Conservation (phyloP, 257 asterid species). For the Coffea eugenioides region DNA sequence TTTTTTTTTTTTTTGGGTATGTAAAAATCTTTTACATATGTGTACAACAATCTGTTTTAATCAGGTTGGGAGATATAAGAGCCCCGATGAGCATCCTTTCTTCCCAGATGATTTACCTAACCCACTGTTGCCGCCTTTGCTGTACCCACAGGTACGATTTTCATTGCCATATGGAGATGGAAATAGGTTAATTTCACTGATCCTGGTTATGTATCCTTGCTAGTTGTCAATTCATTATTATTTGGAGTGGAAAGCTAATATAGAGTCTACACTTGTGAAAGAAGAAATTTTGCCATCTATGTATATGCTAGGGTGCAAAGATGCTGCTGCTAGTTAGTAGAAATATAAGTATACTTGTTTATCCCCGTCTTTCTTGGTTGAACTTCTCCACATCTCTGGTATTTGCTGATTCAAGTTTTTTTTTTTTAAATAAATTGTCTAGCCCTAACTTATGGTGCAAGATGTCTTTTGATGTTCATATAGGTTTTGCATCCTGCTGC, state of each 20-base stretch:
- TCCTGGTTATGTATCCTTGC: background rate
- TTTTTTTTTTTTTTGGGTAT: no score
- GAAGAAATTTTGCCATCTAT: background rate
- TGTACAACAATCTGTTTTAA: constrained; percentile 8
- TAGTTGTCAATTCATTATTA: background rate
- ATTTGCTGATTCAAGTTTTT: background rate
- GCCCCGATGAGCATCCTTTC: constrained; percentile 97
- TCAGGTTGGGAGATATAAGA: constrained; percentile 84
- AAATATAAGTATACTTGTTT: background rate
- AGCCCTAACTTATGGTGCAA: background rate
- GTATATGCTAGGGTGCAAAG: background rate
- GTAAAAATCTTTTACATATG: background rate
- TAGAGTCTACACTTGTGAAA: background rate
- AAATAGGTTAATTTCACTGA: background rate
- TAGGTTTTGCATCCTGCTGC: constrained; percentile 86
- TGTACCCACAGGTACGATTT: constrained; percentile 70
- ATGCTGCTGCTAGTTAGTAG: background rate
- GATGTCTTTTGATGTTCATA: constrained; percentile 1
- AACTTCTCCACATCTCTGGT: background rate
- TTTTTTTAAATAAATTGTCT: background rate
- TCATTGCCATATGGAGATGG: background rate
- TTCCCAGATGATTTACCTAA: constrained; percentile 65
- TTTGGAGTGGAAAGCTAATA: background rate
- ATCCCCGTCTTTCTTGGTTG: background rate
- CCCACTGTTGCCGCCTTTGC: constrained; percentile 76